Evolutionary conservation across 495 filamentous ascomycete genomes (phyloP), one percentile per base, ranked within the genome.

Genomic region (Xylaria sp.): DNA sequence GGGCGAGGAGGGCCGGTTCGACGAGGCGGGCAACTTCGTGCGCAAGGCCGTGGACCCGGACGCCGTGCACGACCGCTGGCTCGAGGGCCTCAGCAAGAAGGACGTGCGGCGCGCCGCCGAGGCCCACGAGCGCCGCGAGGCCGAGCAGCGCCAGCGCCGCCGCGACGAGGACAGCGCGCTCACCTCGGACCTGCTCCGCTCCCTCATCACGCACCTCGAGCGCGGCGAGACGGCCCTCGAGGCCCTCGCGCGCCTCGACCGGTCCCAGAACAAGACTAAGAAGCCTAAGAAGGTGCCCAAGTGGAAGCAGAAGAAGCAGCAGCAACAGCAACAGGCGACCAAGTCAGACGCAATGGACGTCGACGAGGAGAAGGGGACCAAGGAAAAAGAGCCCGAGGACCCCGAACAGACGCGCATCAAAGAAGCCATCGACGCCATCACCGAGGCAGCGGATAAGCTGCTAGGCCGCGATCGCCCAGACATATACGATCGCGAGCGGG

Each of bases 1-100:
- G 80, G 90, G 94, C 76, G 97, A 99, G 78, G 96, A 98, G 76
- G 96, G 96, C 0, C 85, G 89, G 15, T 98, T 97, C 75, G 96
- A 99, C 77, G 92, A 93, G 66, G 83, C 89, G 19, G 96, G 96
- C 3, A 98, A 98, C 77, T 99, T 86, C 78, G 89, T 99, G 40
- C 87, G 96, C n/a, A 96, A 95, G 72, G 94, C 94, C 1, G 85
- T 81, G 0, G 96, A 99, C 75, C 93, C 94, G 1, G 93, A 97
- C 76, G 94, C 95, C 5, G 88, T 93, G 14, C 93, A 99, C 76
- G 96, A 99, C 81, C 86, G 87, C 3, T 99, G 96, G 96, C 80
- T 99, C 12, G 93, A 97, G 40, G 97, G 95, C 0, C 83, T 98
- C 0, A 95, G 92, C 58, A 97, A 95, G 78, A 97, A 94, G 75